Conservation (phyloP, 305 asterid species). For the Withania somnifera region DNA sequence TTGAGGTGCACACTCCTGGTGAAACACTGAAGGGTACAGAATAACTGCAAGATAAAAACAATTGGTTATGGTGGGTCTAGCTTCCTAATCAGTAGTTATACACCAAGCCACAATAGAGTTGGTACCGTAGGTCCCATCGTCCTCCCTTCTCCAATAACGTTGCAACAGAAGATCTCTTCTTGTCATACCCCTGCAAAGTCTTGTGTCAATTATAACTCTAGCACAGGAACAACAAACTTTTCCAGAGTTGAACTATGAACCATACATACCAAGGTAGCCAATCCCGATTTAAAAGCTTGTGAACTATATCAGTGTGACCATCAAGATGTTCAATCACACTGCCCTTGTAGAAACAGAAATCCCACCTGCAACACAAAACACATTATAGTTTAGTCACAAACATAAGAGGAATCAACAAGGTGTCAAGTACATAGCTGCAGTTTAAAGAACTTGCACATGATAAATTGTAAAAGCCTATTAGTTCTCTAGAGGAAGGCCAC, state of each 20-base stretch:
- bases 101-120: background rate
- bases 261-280: conserved; percentile 94
- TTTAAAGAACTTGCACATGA: background rate
- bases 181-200: conserved; percentile 76
- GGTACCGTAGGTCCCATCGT: conserved; percentile 94
- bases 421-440: background rate
- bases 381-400: background rate
- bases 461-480: background rate
- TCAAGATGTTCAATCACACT: conserved; percentile 90
- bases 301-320: conserved; percentile 95
- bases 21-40: conserved; percentile 91
- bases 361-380: conserved; percentile 63
- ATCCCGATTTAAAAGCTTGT: conserved; percentile 59
- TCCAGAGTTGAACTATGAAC: conserved; percentile 11
- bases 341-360: conserved; percentile 82
- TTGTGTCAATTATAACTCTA: conserved; percentile 3
- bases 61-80: conserved; percentile 1
- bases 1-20: conserved; percentile 75
- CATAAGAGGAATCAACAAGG: background rate
- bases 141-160: conserved; percentile 99
- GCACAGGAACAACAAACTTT: background rate
- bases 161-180: conserved; percentile 80
- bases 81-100: background rate
- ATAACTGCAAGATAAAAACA: conserved; percentile 58
- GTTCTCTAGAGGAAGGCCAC: too few species aligned